Conservation (phyloP, 2,329 filamentous ascomycete genomes). For the Talaromyces sp. region DNA sequence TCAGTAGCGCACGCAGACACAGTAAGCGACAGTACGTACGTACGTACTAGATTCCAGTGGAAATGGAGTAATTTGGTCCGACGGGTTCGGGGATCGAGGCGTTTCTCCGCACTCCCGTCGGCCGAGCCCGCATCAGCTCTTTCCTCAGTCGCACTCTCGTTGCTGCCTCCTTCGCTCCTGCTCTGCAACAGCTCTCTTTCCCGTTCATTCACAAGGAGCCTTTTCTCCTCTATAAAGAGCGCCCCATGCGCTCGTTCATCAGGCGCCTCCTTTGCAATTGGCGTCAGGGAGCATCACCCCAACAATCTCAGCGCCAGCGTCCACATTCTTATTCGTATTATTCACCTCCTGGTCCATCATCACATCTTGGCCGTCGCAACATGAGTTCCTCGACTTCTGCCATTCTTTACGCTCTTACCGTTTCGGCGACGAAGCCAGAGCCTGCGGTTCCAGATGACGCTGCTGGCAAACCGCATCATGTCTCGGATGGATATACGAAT, state of each 20-base stretch:
- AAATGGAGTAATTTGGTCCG: background rate
- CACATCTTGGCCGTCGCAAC: conserved; percentile 18
- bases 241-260: background rate
- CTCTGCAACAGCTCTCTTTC: background rate
- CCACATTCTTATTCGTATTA: background rate
- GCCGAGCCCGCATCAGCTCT: background rate
- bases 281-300: background rate
- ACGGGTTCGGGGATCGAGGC: background rate
- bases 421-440: conserved; percentile 27
- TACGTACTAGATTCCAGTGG: no score
- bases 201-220: background rate
- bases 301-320: background rate
- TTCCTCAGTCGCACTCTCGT: background rate
- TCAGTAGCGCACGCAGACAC: background rate
- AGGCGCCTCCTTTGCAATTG: background rate
- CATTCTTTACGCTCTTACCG: conserved; percentile 36
- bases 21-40: no score
- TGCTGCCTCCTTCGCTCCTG: background rate
- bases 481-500: conserved; percentile 33
- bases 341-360: background rate
- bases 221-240: background rate
- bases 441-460: conserved; percentile 34
- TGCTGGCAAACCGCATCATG: conserved; percentile 34
- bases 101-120: background rate
- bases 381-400: conserved; percentile 33